Base-by-base conservation (phyloP, 352 stramenopile species). In the Phytopythium vexans region DNA sequence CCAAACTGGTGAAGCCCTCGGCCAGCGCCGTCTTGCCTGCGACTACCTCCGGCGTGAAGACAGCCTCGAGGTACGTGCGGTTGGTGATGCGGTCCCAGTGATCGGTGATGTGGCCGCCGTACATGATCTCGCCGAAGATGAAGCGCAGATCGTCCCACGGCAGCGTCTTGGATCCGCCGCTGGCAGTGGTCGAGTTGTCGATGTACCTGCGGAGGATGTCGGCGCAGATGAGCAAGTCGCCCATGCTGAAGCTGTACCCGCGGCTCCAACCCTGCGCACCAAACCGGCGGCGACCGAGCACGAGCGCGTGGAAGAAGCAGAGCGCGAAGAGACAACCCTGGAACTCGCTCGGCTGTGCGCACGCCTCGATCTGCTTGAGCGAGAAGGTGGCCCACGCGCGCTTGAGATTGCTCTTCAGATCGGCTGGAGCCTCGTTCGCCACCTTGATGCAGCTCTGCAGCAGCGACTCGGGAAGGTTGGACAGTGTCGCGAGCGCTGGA, bases 71-170 rank as follows among this genome's bases (percentile, higher is more conserved):
- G 56, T 94, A 94, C 39, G 74, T 61, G 40, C 86, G 85, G 70
- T 89, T 92, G 32, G 81, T 92, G 54, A 92, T 88, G 6, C 82
- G 80, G 48, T 92, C 84, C 82, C 80, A 92, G 56, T 88, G 72
- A 58, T 92, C 82, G 3, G 82, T 92, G 56, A 94, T 94, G 48
- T 94, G 82, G 11, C 80, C 82, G 45, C 84, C 82, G 66, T 94
- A 97, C 88, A 92, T 94, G 58, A 97, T 97, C 62, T 97, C 89
- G 3, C 90, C 90, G 57, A 97, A 97, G 35, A 97, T 95, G 52
- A 96, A 97, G 3, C 82, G 76, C 51, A 94, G 41, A 41, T 94
- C 82, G 8, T 92, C 84, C 84, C 84, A 94, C 6, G 84, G 82
- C 32, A 92, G 66, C 35, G 53, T 40, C 40, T 72, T 77, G 2